Evolutionary conservation across 73 alveolate genomes (phyloP), one percentile per base, ranked within the genome.

Genomic region (Halteria grandinella): DNA sequence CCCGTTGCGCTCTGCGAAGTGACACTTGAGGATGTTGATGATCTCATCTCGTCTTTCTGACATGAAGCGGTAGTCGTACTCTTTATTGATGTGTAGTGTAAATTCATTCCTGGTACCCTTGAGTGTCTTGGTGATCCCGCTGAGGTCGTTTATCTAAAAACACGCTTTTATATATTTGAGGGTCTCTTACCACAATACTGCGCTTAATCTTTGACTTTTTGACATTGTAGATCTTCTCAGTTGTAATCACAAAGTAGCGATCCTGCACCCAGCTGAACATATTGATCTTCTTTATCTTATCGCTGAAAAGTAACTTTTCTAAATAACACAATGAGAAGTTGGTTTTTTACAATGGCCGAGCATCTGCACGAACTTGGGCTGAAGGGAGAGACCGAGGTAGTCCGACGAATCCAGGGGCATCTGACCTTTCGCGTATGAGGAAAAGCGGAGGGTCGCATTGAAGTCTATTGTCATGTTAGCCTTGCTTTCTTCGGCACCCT

Each of bases 51-150:
- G 86, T 25, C 92, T 83, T 70, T 63, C 66, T 18, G 89, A 64
- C 37, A 71, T 34, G 37, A 79, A 91, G 47, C 97, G 45, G 47
- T 91, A 91, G 70, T 91, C 97, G 76, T 91, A 91, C 57, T 87
- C 97, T 25, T 82, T 40, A 17, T 89, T 88, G 4, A 64, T 83
- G 55, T 86, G 94, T 31, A 86, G 27, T 7, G 85, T 83, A 83
- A 86, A 86, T 59, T 86, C 94, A n/a, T 72, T 78, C 41, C 85
- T 83, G 32, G 69, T 63, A 36, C 47, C 37, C 34, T 57, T 41
- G 4, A 55, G 37, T 10, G 94, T 86, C 66, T 66, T 66, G 7
- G 80, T 45, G 18, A 66, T 40, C 3, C 80, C 80, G 6, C 80
- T 43, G 3, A 66, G 29, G 31, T 66, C 45, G 20, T 3, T 0